These are phyloP conservation scores for Cyberlindnera misumaiensis DNA, from an alignment of 805 yeast species.

Conservation along the genomic window DNA sequence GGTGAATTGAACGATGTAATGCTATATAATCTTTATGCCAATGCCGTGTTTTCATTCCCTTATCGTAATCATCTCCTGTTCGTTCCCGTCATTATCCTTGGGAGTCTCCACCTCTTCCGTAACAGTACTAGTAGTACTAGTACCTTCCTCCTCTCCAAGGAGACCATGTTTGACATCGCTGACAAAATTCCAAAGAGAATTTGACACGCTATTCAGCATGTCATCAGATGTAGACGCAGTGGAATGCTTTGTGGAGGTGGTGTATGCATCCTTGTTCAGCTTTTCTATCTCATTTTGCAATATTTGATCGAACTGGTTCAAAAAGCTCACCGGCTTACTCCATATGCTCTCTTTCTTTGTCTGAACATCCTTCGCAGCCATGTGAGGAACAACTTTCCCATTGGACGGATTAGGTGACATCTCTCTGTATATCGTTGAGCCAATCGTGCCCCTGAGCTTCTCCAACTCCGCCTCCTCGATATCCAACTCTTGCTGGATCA, in stretches of 20 bases:
- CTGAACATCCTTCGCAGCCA: too few species aligned
- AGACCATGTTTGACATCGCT: conserved; percentile 39
- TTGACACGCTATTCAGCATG: conserved; percentile 30
- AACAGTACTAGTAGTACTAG: background rate
- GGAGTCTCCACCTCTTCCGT: background rate
- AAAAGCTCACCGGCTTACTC: conserved; percentile 51
- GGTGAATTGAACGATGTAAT: background rate
- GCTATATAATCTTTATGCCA: too few species aligned
- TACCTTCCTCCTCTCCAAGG: conserved; percentile 29
- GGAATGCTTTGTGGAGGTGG: conserved; percentile 4
- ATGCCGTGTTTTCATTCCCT: conserved; percentile 3
- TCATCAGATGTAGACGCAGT: conserved; percentile 16
- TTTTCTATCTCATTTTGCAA: conserved; percentile 62
- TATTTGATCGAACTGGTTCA: conserved; percentile 63
- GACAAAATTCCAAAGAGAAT: conserved; percentile 44
- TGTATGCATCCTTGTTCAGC: conserved; percentile 24
- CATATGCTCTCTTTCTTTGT: conserved; percentile 27
- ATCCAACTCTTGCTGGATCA: conserved; percentile 41
- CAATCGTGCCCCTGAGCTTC: conserved; percentile 28
- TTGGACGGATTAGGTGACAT: background rate
- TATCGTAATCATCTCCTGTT: conserved; percentile 21
- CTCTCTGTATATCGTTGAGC: conserved; percentile 22
- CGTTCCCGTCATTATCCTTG: conserved; percentile 7
- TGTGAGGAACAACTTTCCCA: background rate
- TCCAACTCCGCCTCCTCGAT: conserved; percentile 28